Evolutionary conservation across 129 eudicot species (phyloP).

Genomic region (Chrysanthemum lavandulifolium): DNA sequence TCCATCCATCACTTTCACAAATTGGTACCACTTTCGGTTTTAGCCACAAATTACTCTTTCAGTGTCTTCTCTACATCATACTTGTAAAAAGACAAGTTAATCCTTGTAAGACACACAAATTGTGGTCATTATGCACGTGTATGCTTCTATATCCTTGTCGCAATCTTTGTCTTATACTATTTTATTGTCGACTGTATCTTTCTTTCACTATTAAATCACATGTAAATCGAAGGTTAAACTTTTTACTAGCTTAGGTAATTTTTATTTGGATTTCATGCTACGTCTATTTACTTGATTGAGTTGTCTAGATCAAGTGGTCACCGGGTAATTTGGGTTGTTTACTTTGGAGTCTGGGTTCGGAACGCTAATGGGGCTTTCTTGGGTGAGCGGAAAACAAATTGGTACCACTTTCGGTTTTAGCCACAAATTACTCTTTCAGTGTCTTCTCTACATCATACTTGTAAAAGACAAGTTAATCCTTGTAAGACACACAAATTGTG

Average conservation of each 20-base stretch:
- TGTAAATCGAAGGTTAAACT: neutral
- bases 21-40: constrained; percentile 3
- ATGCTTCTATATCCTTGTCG: constrained; percentile 14
- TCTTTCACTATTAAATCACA: neutral
- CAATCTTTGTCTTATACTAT: constrained; percentile 7
- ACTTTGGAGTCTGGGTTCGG: too few relatives aligned
- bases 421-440: constrained; percentile 17
- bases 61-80: constrained; percentile 6
- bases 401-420: constrained; percentile 3
- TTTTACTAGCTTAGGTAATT: too few relatives aligned
- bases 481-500: neutral
- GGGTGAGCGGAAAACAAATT: neutral
- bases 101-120: neutral
- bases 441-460: neutral
- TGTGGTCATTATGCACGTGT: constrained; percentile 17
- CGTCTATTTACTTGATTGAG: too few relatives aligned
- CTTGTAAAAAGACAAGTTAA: neutral
- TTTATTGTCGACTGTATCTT: constrained; percentile 6
- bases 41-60: constrained; percentile 16
- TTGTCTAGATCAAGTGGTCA: too few relatives aligned
- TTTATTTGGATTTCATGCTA: too few relatives aligned
- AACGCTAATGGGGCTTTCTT: too few relatives aligned
- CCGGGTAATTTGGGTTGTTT: too few relatives aligned
- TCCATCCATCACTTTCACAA: constrained; percentile 8
- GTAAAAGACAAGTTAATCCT: constrained; percentile 2